Percentiles rank a stretch among this genome's conserved stretches.
These are phyloP conservation scores for Penicillium aurantiogriseum DNA, from an alignment of 2,329 filamentous ascomycete genomes.

Conservation along the genomic window DNA sequence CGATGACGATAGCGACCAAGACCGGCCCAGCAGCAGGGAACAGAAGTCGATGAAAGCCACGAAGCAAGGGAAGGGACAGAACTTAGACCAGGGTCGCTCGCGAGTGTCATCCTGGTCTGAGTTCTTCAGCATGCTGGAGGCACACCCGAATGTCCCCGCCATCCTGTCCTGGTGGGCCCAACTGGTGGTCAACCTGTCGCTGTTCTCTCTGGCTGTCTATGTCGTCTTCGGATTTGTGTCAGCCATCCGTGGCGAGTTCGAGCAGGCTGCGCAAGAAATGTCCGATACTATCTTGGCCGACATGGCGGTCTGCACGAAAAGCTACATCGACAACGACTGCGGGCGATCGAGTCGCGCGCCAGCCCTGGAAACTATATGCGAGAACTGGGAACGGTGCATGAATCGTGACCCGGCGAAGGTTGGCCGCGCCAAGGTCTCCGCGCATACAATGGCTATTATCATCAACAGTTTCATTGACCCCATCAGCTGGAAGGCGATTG, in stretches of 20 bases:
- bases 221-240: conserved; percentile 67
- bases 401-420: conserved; percentile 74
- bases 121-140: conserved; percentile 62
- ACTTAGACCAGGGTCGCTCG: conserved; percentile 24
- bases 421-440: conserved; percentile 75
- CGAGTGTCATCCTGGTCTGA: conserved; percentile 44
- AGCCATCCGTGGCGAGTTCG: conserved; percentile 72
- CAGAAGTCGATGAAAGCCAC: conserved; percentile 32
- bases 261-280: conserved; percentile 67
- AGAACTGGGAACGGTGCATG: conserved; percentile 86
- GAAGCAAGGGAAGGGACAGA: conserved; percentile 19
- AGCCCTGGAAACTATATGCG: conserved; percentile 70
- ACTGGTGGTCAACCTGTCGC: conserved; percentile 52
- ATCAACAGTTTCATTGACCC: conserved; percentile 91
- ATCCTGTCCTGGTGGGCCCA: conserved; percentile 67
- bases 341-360: conserved; percentile 65
- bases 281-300: conserved; percentile 68
- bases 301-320: conserved; percentile 69
- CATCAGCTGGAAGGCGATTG: conserved; percentile 80
- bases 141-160: conserved; percentile 63
- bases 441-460: conserved; percentile 85
- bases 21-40: conserved; percentile 39
- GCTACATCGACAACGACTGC: conserved; percentile 77
- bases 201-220: conserved; percentile 55
- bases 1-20: conserved; percentile 45